Conservation (phyloP, 176 grass and related monocot species). For the Oryza glumipatula region DNA sequence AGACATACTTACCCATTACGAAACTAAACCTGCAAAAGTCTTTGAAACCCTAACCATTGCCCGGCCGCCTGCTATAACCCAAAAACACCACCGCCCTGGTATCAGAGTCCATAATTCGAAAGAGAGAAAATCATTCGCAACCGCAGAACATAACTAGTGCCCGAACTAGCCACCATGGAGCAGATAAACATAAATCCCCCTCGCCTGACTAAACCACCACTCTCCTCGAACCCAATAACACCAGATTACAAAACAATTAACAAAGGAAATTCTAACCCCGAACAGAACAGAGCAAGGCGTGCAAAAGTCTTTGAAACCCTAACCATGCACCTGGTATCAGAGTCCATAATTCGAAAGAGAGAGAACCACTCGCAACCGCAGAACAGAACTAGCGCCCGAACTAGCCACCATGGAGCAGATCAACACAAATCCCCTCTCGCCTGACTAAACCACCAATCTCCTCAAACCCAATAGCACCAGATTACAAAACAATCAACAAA, state of each 20-base stretch:
- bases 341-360: neutral
- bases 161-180: neutral
- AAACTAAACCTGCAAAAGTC: neutral
- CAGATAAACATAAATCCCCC: conserved; percentile 11
- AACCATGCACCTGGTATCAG: neutral
- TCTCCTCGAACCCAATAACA: neutral
- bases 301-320: no score
- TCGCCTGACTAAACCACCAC: neutral
- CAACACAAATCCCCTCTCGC: conserved; percentile 1
- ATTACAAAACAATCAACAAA: neutral
- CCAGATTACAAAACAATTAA: neutral
- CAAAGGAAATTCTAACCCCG: neutral
- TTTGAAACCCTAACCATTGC: neutral
- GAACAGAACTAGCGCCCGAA: neutral
- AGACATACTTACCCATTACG: neutral
- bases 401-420: neutral
- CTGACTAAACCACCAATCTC: neutral
- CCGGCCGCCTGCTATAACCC: neutral
- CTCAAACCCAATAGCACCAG: neutral
- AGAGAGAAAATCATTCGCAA: neutral
- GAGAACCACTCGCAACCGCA: neutral
- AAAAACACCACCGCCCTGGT: neutral
- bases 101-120: neutral
- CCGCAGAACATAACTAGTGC: neutral
- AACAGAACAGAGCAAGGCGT: neutral